phyloP scores from a whole-genome alignment of 208 protist species.

The Giardia muris region DNA sequence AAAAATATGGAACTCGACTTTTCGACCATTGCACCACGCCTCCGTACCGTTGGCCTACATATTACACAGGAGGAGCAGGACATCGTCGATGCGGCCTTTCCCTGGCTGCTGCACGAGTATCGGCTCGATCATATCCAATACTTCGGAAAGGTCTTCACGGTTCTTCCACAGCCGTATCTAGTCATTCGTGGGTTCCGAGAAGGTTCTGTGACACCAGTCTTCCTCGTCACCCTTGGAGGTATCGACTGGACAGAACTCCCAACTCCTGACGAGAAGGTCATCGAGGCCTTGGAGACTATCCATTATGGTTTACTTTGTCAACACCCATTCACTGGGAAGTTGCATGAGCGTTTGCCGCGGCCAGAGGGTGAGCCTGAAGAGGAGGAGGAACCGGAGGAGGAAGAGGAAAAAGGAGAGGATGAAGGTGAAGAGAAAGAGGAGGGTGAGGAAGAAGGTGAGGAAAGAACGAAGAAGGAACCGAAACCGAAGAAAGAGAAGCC shows the following conservation, averaged over 20 bases:
- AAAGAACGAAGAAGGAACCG: neutral
- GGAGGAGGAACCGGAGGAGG: neutral
- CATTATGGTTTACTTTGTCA: neutral
- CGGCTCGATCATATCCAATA: neutral
- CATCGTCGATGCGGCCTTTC: neutral
- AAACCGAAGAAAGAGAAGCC: constrained; percentile 7
- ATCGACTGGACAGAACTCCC: neutral
- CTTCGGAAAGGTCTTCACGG: neutral
- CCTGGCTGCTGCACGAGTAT: neutral
- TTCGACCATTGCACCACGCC: neutral
- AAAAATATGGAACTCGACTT: constrained; percentile 3
- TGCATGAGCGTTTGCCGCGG: neutral
- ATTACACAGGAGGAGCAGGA: neutral
- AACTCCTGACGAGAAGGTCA: neutral
- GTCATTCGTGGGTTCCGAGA: neutral
- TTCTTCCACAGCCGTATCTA: neutral
- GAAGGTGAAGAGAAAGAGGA: constrained; percentile 10
- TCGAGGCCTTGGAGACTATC: neutral
- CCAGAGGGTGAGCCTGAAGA: neutral
- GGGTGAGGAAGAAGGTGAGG: neutral
- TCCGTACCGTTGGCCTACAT: neutral
- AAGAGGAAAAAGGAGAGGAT: constrained; percentile 17
- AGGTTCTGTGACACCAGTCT: neutral
- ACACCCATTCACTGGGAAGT: neutral
- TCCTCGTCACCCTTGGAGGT: neutral